Evolutionary conservation across 768 basidiomycete genomes (phyloP).

Genomic region (Tephrocybe sp.): DNA sequence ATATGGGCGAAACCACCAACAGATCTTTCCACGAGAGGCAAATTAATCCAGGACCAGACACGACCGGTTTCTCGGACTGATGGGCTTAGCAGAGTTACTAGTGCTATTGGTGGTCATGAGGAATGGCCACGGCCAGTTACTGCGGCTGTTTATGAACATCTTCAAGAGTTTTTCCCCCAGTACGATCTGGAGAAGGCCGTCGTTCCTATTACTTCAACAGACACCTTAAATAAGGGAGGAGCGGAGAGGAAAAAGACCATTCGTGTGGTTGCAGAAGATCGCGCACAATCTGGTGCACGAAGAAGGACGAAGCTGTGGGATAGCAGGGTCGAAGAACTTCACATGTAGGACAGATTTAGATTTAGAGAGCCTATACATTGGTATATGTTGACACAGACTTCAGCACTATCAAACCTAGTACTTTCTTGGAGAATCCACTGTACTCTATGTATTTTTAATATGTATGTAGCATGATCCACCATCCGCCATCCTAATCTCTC

Average conservation of each 20-base stretch:
- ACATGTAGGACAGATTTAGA: conserved; percentile 14
- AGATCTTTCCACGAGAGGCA: conserved; percentile 13
- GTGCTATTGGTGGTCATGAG: conserved; percentile 4
- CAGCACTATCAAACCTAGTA: no score
- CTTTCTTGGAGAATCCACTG: no score
- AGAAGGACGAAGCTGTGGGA: conserved; percentile 42
- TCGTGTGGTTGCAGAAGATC: conserved; percentile 75
- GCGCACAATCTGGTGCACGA: conserved; percentile 40
- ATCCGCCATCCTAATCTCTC: no score
- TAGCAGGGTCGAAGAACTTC: conserved; percentile 38
- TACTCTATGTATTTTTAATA: no score
- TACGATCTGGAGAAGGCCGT: conserved; percentile 87
- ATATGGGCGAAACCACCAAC: conserved; percentile 32
- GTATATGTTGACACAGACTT: not conserved
- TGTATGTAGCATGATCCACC: no score
- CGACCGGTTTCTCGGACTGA: conserved; percentile 4
- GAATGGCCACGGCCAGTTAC: conserved; percentile 61
- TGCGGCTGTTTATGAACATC: conserved; percentile 75
- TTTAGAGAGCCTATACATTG: not conserved
- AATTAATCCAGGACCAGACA: not conserved
- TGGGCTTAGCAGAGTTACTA: conserved; percentile 1
- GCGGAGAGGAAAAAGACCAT: conserved; percentile 59
- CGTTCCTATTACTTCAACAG: conserved; percentile 52
- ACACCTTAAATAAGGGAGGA: conserved; percentile 26
- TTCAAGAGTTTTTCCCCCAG: conserved; percentile 85